Base-by-base conservation (phyloP, 1,284 basidiomycete genomes). In the Malassezia slooffiae region DNA sequence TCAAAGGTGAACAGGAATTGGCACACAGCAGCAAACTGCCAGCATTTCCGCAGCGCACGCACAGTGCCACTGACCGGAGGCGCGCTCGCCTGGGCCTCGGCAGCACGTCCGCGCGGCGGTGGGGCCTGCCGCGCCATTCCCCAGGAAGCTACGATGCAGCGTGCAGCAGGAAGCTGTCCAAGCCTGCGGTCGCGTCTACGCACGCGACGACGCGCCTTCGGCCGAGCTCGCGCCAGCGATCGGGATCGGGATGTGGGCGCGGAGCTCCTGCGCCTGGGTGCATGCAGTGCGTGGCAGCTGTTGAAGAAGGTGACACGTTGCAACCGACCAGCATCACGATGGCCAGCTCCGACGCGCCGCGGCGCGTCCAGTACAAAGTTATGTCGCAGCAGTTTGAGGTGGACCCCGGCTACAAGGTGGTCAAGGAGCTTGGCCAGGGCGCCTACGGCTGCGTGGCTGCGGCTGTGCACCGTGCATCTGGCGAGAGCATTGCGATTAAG, bases 401-500 rank as follows among this genome's bases (percentile, higher is more conserved):
- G 39, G 66, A 69, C 47, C 59, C 59, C 30, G 55, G 58, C 16
- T 69, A 69, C 49, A 56, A 54, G 34, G 49, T 69, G 36, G 55
- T 52, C 12, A 63, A 64, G 46, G 64, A 63, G 23, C 57, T 69
- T 33, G 66, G 66, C 7, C 60, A 67, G 32, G 66, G 66, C 10
- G 66, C 66, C 11, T 69, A 69, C 32, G 66, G 66, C 22, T 67
- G 62, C 34, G 66, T 69, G 23, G 60, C 62, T 11, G 56, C 60
- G 16, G 66, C 66, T 3, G 59, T 54, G n/a, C 66, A 69, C 52
- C 50, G 50, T 34, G 50, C 58, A 22, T 63, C 64, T 6, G 66
- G 66, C 19, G 66, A 69, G 38, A 58, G 59, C 43, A 60, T 69
- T 16, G 66, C 66, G 11, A 66, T 69, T 51, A 69, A 69, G 46